These are phyloP conservation scores for Phalaenopsis hybrid DNA, from an alignment of 116 monocot genomes.

Conservation along the genomic window DNA sequence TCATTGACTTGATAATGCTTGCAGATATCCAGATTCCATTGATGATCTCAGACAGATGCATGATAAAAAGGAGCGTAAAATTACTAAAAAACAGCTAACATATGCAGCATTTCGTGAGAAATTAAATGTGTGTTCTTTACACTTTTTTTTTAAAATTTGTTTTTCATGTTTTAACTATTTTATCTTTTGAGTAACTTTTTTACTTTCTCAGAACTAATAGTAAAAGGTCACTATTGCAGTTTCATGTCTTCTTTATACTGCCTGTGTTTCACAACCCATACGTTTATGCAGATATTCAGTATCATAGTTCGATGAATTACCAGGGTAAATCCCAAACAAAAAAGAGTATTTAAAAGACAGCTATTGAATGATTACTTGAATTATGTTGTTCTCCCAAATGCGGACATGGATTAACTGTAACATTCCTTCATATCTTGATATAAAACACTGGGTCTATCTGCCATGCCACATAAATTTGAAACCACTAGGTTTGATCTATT, in stretches of 20 bases:
- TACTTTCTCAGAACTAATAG: neutral
- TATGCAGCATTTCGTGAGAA: conserved; percentile 73
- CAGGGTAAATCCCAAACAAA: neutral
- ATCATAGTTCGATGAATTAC: neutral
- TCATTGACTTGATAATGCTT: conserved; percentile 5
- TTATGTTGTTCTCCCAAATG: neutral
- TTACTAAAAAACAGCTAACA: conserved; percentile 46
- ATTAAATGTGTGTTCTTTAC: conserved; percentile 43
- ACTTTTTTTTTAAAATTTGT: neutral
- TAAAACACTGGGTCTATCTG: too few species aligned
- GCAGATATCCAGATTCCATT: conserved; percentile 69
- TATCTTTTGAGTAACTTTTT: neutral
- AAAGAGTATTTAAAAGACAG: neutral
- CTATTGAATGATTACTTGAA: neutral
- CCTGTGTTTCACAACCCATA: neutral
- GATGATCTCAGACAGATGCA: conserved; percentile 72
- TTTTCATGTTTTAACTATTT: neutral
- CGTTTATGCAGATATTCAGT: neutral
- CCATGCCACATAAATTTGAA: too few species aligned
- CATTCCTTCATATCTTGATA: neutral
- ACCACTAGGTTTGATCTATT: too few species aligned
- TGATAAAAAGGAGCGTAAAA: conserved; percentile 67
- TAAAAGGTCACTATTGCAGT: neutral
- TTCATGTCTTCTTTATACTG: neutral
- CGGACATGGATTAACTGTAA: neutral